phyloP scores from a whole-genome alignment of 345 rosid genomes.

The Salix exigua region DNA sequence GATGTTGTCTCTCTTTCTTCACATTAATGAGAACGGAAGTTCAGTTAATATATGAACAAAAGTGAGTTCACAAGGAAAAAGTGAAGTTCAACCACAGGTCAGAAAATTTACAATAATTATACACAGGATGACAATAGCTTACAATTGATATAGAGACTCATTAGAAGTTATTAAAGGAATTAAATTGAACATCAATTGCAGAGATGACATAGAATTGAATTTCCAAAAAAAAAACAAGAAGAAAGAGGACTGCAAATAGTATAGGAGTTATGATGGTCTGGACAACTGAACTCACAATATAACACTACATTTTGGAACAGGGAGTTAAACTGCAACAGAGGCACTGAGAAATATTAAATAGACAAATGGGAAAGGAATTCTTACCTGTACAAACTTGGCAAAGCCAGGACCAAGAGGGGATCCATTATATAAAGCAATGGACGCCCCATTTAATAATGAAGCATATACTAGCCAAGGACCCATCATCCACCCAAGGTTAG shows the following conservation, averaged over 20 bases:
- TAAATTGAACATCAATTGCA: neutral
- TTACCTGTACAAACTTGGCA: conserved; percentile 92
- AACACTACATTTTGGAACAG: neutral
- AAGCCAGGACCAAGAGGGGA: conserved; percentile 82
- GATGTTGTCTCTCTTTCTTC: neutral
- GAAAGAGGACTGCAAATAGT: neutral
- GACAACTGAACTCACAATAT: neutral
- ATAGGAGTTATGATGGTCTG: neutral
- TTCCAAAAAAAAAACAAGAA: neutral
- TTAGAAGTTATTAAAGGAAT: neutral
- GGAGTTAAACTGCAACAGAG: neutral
- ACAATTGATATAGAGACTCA: neutral
- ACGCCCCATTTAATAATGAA: conserved; percentile 80
- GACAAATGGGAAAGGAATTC: neutral
- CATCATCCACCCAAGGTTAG: conserved; percentile 99
- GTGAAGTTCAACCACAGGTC: neutral
- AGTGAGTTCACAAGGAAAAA: neutral
- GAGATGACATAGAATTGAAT: neutral
- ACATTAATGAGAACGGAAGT: neutral
- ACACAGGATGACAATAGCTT: neutral
- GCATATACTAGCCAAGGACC: conserved; percentile 99
- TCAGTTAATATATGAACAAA: neutral
- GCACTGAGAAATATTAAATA: neutral
- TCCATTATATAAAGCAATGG: conserved; percentile 86
- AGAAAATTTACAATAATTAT: neutral